A percentile compares a stretch with the other conserved stretches of the same genome.
These are phyloP conservation scores for Cubamyces sp. DNA, from an alignment of 768 basidiomycete species.

Conservation along the genomic window DNA sequence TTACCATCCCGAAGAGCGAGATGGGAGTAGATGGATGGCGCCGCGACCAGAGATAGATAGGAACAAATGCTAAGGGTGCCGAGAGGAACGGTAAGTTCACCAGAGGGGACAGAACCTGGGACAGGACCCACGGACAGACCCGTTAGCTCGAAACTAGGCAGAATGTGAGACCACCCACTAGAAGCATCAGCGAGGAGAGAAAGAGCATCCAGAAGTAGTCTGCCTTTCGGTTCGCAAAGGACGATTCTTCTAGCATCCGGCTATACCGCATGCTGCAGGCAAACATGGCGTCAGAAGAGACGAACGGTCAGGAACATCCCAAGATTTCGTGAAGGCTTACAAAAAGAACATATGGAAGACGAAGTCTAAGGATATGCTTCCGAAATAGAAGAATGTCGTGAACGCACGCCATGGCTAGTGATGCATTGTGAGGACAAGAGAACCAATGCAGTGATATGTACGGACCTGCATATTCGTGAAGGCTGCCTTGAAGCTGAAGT, in stretches of 20 bases:
- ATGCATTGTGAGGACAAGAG: not conserved
- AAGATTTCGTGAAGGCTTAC: constrained; percentile 50
- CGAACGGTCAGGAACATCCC: not conserved
- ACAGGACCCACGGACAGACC: not conserved
- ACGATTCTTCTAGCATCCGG: constrained; percentile 95
- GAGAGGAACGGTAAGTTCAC: constrained; percentile 94
- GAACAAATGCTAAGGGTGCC: constrained; percentile 89
- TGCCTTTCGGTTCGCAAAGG: constrained; percentile 87
- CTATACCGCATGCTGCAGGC: constrained; percentile 89
- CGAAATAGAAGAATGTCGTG: constrained; percentile 97
- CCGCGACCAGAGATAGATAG: constrained; percentile 97
- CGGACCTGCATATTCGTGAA: constrained; percentile 81
- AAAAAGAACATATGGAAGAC: constrained; percentile 99
- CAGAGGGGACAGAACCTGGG: constrained; percentile 78
- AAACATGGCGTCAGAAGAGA: not conserved
- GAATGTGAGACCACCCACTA: constrained; percentile 54
- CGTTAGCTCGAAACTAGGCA: not conserved
- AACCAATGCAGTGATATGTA: constrained; percentile 4
- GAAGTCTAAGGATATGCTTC: constrained; percentile 89
- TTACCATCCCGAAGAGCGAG: constrained; percentile 92
- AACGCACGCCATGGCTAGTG: constrained; percentile 81
- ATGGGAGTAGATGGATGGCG: constrained; percentile 95
- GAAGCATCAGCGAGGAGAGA: constrained; percentile 81
- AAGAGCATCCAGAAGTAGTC: constrained; percentile 96
- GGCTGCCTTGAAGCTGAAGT: constrained; percentile 87